Percentiles rank a stretch among this genome's conserved stretches.
These are phyloP conservation scores for Sanghuangporus weigelae DNA, from an alignment of 1,284 basidiomycete genomes.

Conservation along the genomic window DNA sequence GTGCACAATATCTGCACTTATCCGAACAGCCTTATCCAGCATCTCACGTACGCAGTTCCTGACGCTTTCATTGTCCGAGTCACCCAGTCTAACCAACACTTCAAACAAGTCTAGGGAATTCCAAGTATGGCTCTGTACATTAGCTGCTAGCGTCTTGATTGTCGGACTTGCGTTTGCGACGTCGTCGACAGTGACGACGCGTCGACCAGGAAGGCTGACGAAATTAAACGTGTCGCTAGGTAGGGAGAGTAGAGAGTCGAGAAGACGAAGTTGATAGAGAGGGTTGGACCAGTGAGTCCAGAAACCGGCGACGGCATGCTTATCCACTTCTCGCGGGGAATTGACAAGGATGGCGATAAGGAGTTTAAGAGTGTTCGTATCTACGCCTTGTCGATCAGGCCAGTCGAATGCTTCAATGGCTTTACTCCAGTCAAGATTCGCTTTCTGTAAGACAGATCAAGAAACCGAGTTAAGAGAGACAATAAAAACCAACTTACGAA, in stretches of 20 bases:
- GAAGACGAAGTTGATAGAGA: constrained; percentile 79
- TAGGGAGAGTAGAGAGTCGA: constrained; percentile 84
- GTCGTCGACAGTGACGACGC: constrained; percentile 83
- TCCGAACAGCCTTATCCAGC: constrained; percentile 87
- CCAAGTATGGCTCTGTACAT: constrained; percentile 89
- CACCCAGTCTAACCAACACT: constrained; percentile 75
- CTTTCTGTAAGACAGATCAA: constrained; percentile 38
- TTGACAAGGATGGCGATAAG: constrained; percentile 76
- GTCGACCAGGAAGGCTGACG: constrained; percentile 73
- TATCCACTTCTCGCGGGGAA: constrained; percentile 62
- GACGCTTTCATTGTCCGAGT: constrained; percentile 67
- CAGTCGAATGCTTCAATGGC: constrained; percentile 78
- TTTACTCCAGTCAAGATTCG: constrained; percentile 70
- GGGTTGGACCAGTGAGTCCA: constrained; percentile 84
- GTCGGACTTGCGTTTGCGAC: constrained; percentile 81
- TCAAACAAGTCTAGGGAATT: constrained; percentile 91
- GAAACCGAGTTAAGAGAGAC: constrained; percentile 17
- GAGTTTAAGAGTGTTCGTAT: constrained; percentile 77
- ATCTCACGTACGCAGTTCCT: constrained; percentile 79
- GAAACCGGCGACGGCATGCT: constrained; percentile 75
- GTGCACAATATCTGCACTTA: constrained; percentile 91
- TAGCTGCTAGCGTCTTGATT: constrained; percentile 78
- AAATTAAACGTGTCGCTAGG: constrained; percentile 91
- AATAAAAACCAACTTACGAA: constrained; percentile 45
- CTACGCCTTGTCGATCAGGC: constrained; percentile 71